Evolutionary conservation across 1,284 basidiomycete species (phyloP).

Genomic region (Ceratobasidium sp.): DNA sequence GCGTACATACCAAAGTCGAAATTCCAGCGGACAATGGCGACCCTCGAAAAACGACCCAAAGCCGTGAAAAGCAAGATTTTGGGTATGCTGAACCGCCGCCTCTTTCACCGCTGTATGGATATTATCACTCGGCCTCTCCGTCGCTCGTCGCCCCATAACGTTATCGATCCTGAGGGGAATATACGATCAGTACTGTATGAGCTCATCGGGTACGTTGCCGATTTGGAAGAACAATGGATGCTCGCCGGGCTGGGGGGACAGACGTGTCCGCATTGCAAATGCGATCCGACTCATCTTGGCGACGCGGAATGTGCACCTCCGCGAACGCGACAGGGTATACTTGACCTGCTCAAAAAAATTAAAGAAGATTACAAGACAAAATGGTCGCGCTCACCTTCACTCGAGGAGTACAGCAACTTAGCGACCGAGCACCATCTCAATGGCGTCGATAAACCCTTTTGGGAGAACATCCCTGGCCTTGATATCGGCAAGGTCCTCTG

Average conservation of each 20-base stretch:
- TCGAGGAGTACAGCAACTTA: background rate
- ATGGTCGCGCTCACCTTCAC: background rate
- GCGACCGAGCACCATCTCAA: constrained; percentile 2
- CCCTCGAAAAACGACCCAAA: background rate
- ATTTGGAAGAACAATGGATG: background rate
- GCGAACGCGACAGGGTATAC: background rate
- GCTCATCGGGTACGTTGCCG: background rate
- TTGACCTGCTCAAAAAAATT: background rate
- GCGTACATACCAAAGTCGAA: constrained; percentile 17
- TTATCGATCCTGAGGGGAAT: constrained; percentile 9
- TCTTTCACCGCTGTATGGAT: constrained; percentile 19
- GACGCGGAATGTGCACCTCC: background rate
- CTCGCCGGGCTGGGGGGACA: background rate
- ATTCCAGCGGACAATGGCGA: background rate
- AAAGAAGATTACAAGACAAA: no score
- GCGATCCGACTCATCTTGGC: background rate
- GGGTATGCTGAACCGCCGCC: constrained; percentile 3
- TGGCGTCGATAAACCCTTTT: constrained; percentile 33
- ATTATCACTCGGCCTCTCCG: background rate
- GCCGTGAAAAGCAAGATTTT: background rate
- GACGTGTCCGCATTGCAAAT: background rate
- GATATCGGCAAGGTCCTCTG: constrained; percentile 2
- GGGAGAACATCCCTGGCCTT: constrained; percentile 2
- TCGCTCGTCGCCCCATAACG: background rate
- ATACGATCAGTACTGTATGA: constrained; percentile 3